Base-by-base conservation (phyloP, 805 yeast genomes). In the Zygoascus biomembranicola region DNA sequence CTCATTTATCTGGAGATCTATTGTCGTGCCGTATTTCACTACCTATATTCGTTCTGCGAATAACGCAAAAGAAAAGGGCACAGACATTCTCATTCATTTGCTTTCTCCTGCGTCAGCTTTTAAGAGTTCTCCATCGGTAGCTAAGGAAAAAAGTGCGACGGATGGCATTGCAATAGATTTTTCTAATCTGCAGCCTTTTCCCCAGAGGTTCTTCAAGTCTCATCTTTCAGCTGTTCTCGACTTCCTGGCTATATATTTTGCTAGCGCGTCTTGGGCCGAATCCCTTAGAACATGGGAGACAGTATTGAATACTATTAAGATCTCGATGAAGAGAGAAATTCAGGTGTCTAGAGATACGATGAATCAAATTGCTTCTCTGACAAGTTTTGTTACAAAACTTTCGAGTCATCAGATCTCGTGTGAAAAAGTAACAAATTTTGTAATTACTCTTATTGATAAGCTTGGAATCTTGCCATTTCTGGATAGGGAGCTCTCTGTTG, bases 241-340 rank as follows among this genome's bases (percentile, higher is more conserved):
- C 5, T 43, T 55, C 23, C 41, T 46, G 3, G 16, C 11, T 2
- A 28, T 5, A 16, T 16, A 18, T 16, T 46, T 18, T 32, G 26
- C 31, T 2, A 44, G 23, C 5, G 11, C n/a, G 20, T 32, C 49
- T 16, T 46, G 49, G 49, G 5, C 44, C 44, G 44, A 42, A 4
- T 10, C 26, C 13, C 4, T 42, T 20, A 35, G 10, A 35, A 8
- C 16, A 13, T 44, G 47, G 47, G 18, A 20, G 10, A 14, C 47
- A 18, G 5, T 44, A 11, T 26, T 31, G 14, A 14, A n/a, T 16
- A 46, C n/a, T 18, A 31, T 46, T n/a, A 49, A 42, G 35, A 13
- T 39, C 2, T 28, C 52, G 10, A 45, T 50, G 20, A 57, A 56
- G 46, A 50, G 62, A 32, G 62, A 59, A 28, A 54, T 59, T 32